Base-by-base conservation (phyloP, 805 yeast genomes). In the Ogataea henricii region DNA sequence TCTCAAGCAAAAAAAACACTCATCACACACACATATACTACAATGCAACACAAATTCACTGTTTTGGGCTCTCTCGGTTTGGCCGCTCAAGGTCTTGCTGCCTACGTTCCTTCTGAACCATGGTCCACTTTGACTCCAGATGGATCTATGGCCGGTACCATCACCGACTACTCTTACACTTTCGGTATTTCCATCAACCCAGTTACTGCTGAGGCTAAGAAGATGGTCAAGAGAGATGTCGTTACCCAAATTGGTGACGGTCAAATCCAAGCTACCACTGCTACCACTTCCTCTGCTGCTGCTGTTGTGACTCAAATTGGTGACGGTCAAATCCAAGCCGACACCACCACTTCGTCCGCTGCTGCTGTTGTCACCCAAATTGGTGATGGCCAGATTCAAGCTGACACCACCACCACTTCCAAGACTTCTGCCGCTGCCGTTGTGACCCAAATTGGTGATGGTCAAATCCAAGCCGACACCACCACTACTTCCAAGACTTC, bases 111-210 rank as follows among this genome's bases (percentile, higher is more conserved):
- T 55, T 67, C 81, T 51, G 85, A 80, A 53, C 81, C 84, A 61
- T 85, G 86, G 86, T 65, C 84, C 48, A 82, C 89, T 47, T 74
- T 85, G 68, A 83, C 89, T 29, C 91, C 92, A 56, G 48, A 67
- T 38, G 81, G 77, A 39, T 59, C 76, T 45, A 74, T 76, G 22
- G 58, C 56, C 9, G 81, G 81, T 63, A 84, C 83, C 52, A 57
- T 75, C 47, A 81, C 88, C 44, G 81, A 80, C 58, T 82, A 81
- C 76, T 50, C 79, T 29, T 65, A 71, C 45, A 64, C 78, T 42
- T 87, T 87, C 62, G 95, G 91, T 71, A 85, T 87, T 58, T 85
- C 86, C 51, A 81, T 86, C 56, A 72, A 75, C 55, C 79, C 87
- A 51, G 60, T 79, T 40, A 34, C 55, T 45, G 51, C 58, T 18